phyloP scores from a whole-genome alignment of 345 rosid species.

The Boechera divaricarpa region DNA sequence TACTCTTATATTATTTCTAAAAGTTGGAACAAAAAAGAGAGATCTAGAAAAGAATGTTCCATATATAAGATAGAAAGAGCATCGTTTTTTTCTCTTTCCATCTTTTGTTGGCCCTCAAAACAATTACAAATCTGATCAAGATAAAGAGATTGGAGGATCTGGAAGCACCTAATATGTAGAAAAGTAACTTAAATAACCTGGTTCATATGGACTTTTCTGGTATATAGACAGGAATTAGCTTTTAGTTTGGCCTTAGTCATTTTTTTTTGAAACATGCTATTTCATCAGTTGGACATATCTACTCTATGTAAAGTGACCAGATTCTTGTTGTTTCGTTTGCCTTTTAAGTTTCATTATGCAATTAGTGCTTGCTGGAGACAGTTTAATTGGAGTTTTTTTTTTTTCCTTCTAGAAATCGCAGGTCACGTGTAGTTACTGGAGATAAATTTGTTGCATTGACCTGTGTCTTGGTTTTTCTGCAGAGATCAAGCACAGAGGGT shows the following conservation, averaged over 20 bases:
- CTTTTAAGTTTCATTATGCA: background rate
- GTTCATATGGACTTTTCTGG: background rate
- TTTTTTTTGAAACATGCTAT: too few species aligned
- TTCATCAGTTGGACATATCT: background rate
- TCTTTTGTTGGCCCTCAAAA: background rate
- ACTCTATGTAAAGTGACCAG: background rate
- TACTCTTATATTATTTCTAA: background rate
- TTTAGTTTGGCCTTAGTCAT: background rate
- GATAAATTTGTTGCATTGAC: slow-evolving; percentile 11
- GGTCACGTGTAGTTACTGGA: background rate
- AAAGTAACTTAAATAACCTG: background rate
- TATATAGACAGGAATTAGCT: background rate
- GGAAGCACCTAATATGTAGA: slow-evolving; percentile 1
- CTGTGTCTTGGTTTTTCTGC: slow-evolving; percentile 37
- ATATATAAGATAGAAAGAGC: background rate
- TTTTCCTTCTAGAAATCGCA: background rate
- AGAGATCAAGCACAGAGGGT: slow-evolving; percentile 82
- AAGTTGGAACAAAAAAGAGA: background rate
- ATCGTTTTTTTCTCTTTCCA: background rate
- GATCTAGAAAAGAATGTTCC: slow-evolving; percentile 2
- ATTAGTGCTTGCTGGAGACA: background rate
- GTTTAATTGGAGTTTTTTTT: background rate
- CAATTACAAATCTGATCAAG: background rate
- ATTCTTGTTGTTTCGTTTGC: background rate
- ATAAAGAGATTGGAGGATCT: background rate